phyloP scores from a whole-genome alignment of 352 stramenopile species.

The Aphanomyces astaci region DNA sequence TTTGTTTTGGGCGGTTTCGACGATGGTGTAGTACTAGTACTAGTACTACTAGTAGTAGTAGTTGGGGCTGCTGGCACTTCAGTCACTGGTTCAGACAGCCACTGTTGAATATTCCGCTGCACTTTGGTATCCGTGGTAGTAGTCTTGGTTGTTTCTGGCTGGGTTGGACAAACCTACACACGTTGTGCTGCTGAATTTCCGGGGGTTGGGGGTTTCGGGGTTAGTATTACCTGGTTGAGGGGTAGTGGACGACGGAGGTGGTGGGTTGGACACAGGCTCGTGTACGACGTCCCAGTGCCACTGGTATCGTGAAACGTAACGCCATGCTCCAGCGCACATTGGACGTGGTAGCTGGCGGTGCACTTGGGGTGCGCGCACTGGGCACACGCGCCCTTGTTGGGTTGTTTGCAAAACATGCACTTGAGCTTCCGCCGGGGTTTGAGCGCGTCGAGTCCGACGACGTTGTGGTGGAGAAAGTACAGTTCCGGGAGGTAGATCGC shows the following conservation, averaged over 20 bases:
- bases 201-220: conserved; percentile 52
- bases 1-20: background rate
- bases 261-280: background rate
- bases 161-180: conserved; percentile 32
- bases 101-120: background rate
- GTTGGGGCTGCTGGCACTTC: too few relatives aligned
- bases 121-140: conserved; percentile 17
- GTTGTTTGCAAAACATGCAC: conserved; percentile 67
- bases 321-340: conserved; percentile 50
- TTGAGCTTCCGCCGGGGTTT: conserved; percentile 44
- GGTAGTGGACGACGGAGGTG: too few relatives aligned
- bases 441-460: conserved; percentile 56
- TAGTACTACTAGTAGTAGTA: too few relatives aligned
- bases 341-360: conserved; percentile 57
- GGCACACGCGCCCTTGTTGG: conserved; percentile 58
- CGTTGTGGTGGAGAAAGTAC: conserved; percentile 37
- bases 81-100: background rate
- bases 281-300: background rate
- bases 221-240: too few relatives aligned
- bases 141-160: conserved; percentile 37
- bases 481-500: conserved; percentile 76
- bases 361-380: conserved; percentile 65
- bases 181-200: background rate
- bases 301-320: conserved; percentile 35
- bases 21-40: background rate